Percentiles rank a stretch among this genome's conserved stretches.
phyloP scores from a whole-genome alignment of 331 rosid genomes.

The Spiraea crenata region DNA sequence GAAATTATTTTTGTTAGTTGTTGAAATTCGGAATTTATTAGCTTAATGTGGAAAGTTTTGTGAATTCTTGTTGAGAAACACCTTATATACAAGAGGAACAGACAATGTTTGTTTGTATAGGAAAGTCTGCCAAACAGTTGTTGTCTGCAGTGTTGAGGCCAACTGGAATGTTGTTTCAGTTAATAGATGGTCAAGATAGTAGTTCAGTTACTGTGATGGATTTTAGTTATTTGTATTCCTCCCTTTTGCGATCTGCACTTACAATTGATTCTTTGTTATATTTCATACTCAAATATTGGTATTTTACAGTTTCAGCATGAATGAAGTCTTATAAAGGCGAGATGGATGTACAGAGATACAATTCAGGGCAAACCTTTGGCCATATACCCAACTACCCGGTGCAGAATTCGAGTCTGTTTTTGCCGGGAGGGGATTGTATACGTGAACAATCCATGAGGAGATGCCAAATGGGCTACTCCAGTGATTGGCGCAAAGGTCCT shows the following conservation, averaged over 20 bases:
- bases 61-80: neutral
- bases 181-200: neutral
- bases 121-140: neutral
- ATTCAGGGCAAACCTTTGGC: neutral
- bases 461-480: conserved; percentile 12
- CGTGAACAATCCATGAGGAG: neutral
- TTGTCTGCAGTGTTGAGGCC: conserved; percentile 1
- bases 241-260: neutral
- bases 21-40: no score
- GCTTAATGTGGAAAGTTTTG: neutral
- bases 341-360: conserved; percentile 19
- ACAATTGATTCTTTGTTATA: conserved; percentile 2
- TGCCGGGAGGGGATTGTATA: conserved; percentile 17
- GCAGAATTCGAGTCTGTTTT: conserved; percentile 4
- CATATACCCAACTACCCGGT: conserved; percentile 6
- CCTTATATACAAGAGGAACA: neutral
- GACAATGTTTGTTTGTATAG: neutral
- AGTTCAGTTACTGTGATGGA: neutral
- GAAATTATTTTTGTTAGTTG: neutral
- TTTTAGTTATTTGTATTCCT: neutral
- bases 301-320: conserved; percentile 25
- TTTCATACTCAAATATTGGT: neutral
- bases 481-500: conserved; percentile 28
- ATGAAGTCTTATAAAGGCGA: neutral
- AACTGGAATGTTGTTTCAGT: neutral